Conservation (phyloP, 495 filamentous ascomycete species). For the Schizothecium vesticola region DNA sequence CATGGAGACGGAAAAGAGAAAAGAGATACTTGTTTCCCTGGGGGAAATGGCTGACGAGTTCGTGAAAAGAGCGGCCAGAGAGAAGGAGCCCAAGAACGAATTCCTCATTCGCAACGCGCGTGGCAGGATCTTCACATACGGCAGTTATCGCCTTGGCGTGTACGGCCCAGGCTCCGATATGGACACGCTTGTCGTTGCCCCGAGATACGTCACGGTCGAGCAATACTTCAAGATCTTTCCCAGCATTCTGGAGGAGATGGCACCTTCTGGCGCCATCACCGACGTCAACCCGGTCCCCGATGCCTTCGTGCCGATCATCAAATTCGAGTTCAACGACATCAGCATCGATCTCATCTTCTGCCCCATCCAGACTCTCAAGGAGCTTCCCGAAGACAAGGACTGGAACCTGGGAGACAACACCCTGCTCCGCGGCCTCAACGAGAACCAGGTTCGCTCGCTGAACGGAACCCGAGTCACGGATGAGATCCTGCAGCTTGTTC, state of each 20-base stretch:
- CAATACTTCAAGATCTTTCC: conserved; percentile 93
- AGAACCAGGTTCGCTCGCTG: conserved; percentile 76
- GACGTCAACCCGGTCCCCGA: conserved; percentile 83
- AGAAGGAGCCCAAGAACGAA: conserved; percentile 68
- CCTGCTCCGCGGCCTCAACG: conserved; percentile 78
- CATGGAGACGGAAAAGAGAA: conserved; percentile 66
- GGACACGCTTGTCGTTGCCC: conserved; percentile 87
- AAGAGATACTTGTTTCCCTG: conserved; percentile 58
- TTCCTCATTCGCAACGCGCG: conserved; percentile 72
- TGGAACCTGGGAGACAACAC: conserved; percentile 70
- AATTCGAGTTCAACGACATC: conserved; percentile 82
- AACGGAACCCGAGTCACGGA: conserved; percentile 93
- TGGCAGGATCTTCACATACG: conserved; percentile 89
- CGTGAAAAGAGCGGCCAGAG: conserved; percentile 65
- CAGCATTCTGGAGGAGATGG: conserved; percentile 64
- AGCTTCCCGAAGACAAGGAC: conserved; percentile 62
- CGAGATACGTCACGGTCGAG: conserved; percentile 75
- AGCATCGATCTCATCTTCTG: conserved; percentile 95
- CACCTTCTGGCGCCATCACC: conserved; percentile 67
- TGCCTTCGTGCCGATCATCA: conserved; percentile 93
- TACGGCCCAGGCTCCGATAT: conserved; percentile 97
- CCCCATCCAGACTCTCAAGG: conserved; percentile 59
- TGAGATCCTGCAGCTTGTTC: conserved; percentile 82
- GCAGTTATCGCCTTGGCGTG: conserved; percentile 88
- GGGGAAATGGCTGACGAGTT: conserved; percentile 79